Evolutionary conservation across 2,329 filamentous ascomycete species (phyloP), one percentile per base, ranked within the genome.

Genomic region (Endothia cerciana): DNA sequence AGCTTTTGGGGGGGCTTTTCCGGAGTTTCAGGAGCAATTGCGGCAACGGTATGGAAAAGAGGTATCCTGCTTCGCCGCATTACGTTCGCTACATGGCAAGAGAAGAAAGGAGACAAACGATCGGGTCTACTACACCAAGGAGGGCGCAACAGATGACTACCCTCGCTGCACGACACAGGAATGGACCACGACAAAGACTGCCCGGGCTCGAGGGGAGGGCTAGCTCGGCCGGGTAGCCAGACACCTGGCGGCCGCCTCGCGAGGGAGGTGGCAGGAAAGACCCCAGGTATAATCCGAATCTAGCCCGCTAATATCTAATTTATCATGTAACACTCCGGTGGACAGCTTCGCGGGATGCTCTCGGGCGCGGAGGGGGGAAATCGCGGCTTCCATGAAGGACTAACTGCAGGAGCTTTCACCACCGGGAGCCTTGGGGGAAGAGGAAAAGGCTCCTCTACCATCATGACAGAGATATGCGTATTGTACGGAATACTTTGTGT

Each of bases 1-100:
- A 71, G 66, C 65, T 70, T 68, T 67, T 68, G 22, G 55, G 41
- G 68, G 69, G 72, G 70, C 74, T 76, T 77, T 73, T 71, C 74
- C 70, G 80, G 81, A 81, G 81, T 83, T 82, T 73, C 76, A 71
- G 80, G 79, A 80, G 79, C 78, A 79, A 73, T 72, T 69, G 73
- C 71, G 69, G 70, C 71, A 69, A 74, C 76, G 75, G 75, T 74
- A 77, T 73, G 69, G 69, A 67, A 72, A 73, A 71, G 75, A 69
- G 72, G 74, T 72, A 74, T 72, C 70, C 70, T 71, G 51, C 60
- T 75, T 79, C 76, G 74, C 76, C 74, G 74, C 80, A 59, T 81
- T 79, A 82, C 80, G 78, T 78, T 82, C 65, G 65, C 67, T 81
- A 79, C 72, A 77, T 70, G 73, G 71, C 71, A 74, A 70, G 64